phyloP scores from a whole-genome alignment of 331 rosid genomes.

The Quercus tomentella region DNA sequence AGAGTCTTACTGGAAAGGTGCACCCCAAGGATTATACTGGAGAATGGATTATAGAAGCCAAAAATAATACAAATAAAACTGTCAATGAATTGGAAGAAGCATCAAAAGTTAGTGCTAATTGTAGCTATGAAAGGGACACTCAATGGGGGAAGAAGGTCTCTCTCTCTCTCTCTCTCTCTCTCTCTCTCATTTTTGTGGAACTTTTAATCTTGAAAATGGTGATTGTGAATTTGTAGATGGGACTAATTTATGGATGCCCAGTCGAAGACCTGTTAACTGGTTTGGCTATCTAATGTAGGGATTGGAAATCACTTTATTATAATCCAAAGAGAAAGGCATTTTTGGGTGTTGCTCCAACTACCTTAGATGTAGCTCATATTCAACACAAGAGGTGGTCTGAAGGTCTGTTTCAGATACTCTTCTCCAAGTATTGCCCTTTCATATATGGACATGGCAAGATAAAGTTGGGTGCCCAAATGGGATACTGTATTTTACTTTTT shows the following conservation, averaged over 20 bases:
- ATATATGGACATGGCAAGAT: conserved; percentile 60
- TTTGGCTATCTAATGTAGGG: conserved; percentile 49
- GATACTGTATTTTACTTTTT: conserved; percentile 44
- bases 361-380: conserved; percentile 39
- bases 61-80: conserved; percentile 27
- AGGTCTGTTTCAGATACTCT: conserved; percentile 53
- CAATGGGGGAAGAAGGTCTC: conserved; percentile 81
- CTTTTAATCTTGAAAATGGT: background rate
- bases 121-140: conserved; percentile 53
- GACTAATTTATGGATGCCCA: conserved; percentile 62
- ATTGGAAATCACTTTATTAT: conserved; percentile 70
- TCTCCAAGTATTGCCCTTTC: conserved; percentile 80
- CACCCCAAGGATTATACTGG: conserved; percentile 19
- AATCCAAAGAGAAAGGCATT: conserved; percentile 57
- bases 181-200: background rate
- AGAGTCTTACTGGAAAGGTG: conserved; percentile 42
- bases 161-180: background rate
- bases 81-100: conserved; percentile 45
- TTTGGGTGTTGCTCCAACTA: conserved; percentile 62
- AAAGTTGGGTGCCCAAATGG: conserved; percentile 54
- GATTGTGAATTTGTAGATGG: conserved; percentile 43
- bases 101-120: conserved; percentile 41
- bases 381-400: conserved; percentile 65
- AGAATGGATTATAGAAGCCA: background rate
- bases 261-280: conserved; percentile 66